phyloP scores from a whole-genome alignment of 805 yeast species.

The Jamesozyma rosinii region DNA sequence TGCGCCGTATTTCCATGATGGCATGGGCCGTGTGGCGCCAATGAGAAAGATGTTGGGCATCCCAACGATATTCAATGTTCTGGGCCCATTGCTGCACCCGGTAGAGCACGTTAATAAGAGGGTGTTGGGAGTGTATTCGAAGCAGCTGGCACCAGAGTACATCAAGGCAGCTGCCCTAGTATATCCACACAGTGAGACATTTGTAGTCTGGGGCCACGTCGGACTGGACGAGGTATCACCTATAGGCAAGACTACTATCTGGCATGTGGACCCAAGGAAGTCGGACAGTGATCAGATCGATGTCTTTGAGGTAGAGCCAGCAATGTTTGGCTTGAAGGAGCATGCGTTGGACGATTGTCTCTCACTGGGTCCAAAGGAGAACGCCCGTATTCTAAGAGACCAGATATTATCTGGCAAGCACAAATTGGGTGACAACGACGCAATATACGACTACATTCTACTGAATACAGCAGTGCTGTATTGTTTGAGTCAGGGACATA shows the following conservation, averaged over 20 bases:
- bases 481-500: slow-evolving; percentile 60
- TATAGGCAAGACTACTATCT: slow-evolving; percentile 67
- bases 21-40: slow-evolving; percentile 74
- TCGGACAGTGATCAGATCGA: slow-evolving; percentile 20
- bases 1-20: slow-evolving; percentile 92
- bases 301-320: slow-evolving; percentile 47
- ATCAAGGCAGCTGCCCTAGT: slow-evolving; percentile 70
- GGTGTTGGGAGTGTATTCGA: slow-evolving; percentile 82
- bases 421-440: slow-evolving; percentile 40
- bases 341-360: slow-evolving; percentile 60
- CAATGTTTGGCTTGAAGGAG: slow-evolving; percentile 71
- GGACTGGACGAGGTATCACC: slow-evolving; percentile 94
- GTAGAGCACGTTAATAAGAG: slow-evolving; percentile 66
- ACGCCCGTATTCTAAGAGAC: slow-evolving; percentile 48
- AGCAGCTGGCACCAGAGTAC: slow-evolving; percentile 67
- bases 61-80: slow-evolving; percentile 86
- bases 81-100: slow-evolving; percentile 93
- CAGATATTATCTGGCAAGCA: slow-evolving; percentile 37
- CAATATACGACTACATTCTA: slow-evolving; percentile 82
- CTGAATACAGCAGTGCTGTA: slow-evolving; percentile 84
- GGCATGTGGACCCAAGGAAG: slow-evolving; percentile 48
- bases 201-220: slow-evolving; percentile 88
- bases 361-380: slow-evolving; percentile 81
- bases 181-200: slow-evolving; percentile 40
- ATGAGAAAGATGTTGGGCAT: slow-evolving; percentile 73